A percentile compares a stretch with the other conserved stretches of the same genome.
These are phyloP conservation scores for Corchorus olitorius DNA, from an alignment of 345 rosid genomes.

Conservation along the genomic window DNA sequence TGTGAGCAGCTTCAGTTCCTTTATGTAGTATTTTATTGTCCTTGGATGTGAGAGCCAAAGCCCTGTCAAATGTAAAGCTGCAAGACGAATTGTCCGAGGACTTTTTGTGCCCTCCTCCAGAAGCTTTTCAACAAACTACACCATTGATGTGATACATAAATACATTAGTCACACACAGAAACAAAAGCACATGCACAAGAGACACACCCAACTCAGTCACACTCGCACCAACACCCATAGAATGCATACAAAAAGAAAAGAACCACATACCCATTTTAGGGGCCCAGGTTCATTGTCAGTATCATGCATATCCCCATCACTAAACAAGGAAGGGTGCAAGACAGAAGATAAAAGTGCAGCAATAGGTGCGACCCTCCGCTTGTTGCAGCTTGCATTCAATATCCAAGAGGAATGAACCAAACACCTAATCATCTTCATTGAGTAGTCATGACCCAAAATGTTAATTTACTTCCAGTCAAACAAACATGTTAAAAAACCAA, in stretches of 20 bases:
- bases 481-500: not conserved
- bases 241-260: slow-evolving; percentile 12
- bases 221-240: not conserved
- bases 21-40: slow-evolving; percentile 69
- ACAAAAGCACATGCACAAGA: not conserved
- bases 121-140: slow-evolving; percentile 81
- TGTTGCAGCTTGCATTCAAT: slow-evolving; percentile 84
- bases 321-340: slow-evolving; percentile 72
- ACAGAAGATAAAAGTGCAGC: slow-evolving; percentile 90
- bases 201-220: not conserved
- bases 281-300: slow-evolving; percentile 63
- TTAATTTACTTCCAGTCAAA: not conserved
- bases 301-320: slow-evolving; percentile 68
- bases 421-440: slow-evolving; percentile 78
- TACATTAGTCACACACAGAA: not conserved
- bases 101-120: slow-evolving; percentile 91
- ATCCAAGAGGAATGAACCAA: slow-evolving; percentile 89
- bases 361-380: slow-evolving; percentile 89
- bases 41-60: slow-evolving; percentile 76
- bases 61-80: slow-evolving; percentile 91
- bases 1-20: slow-evolving; percentile 83
- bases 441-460: slow-evolving; percentile 19
- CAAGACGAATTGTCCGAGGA: slow-evolving; percentile 97
- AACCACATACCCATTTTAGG: slow-evolving; percentile 77
- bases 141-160: slow-evolving; percentile 13